Evolutionary conservation across 2,329 filamentous ascomycete genomes (phyloP).

Genomic region (Aureobasidium vineae): DNA sequence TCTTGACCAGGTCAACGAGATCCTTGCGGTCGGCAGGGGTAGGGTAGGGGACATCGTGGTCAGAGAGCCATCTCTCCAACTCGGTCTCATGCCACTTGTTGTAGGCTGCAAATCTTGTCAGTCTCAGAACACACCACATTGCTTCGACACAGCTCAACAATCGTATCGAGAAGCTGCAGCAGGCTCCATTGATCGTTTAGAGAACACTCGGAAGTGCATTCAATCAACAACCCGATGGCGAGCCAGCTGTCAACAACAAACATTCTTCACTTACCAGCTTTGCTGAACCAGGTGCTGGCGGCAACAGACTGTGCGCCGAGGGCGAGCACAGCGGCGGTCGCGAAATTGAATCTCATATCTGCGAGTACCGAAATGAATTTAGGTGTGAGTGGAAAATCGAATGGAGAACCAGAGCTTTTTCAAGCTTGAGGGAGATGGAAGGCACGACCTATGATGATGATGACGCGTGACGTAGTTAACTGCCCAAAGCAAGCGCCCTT

Average conservation of each 20-base stretch:
- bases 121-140: not conserved
- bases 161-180: not conserved
- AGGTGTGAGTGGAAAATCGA: slow-evolving; percentile 18
- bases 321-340: slow-evolving; percentile 66
- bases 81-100: slow-evolving; percentile 99
- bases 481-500: too few species aligned
- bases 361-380: slow-evolving; percentile 3
- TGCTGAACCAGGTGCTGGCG: slow-evolving; percentile 82
- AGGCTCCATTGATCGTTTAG: not conserved
- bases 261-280: slow-evolving; percentile 64
- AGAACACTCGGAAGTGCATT: not conserved
- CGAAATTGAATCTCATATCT: slow-evolving; percentile 73
- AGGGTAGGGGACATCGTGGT: slow-evolving; percentile 90
- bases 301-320: slow-evolving; percentile 68
- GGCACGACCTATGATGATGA: too few species aligned
- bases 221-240: not conserved
- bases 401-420: too few species aligned
- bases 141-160: not conserved
- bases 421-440: too few species aligned
- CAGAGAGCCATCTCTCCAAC: slow-evolving; percentile 93
- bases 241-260: slow-evolving; percentile 15
- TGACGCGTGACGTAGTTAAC: not conserved
- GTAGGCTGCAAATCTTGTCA: slow-evolving; percentile 63
- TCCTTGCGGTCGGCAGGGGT: slow-evolving; percentile 87
- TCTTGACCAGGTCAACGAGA: slow-evolving; percentile 83